These are phyloP conservation scores for Eucalyptus tenuipes DNA, from an alignment of 345 rosid genomes.

Conservation along the genomic window DNA sequence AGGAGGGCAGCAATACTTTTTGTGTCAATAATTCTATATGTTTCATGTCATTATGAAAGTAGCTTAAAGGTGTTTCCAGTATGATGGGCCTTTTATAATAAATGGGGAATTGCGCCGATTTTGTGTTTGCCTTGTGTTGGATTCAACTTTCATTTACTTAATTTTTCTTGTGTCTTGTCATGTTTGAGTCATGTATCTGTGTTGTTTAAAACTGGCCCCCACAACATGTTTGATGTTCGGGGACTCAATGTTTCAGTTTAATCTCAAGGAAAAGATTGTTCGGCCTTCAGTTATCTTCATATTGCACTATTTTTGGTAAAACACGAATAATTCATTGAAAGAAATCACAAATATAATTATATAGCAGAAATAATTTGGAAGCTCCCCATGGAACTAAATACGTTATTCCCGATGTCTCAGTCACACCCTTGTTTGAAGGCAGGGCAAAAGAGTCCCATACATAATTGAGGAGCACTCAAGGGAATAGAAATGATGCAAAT, in stretches of 20 bases:
- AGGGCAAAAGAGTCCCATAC: not conserved
- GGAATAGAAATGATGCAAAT: not conserved
- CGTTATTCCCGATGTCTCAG: not conserved
- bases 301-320: not conserved
- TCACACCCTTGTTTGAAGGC: not conserved
- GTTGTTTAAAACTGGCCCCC: not conserved
- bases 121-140: not conserved
- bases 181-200: not conserved
- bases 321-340: not conserved
- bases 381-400: not conserved
- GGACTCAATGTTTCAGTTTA: not conserved
- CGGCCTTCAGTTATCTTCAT: not conserved
- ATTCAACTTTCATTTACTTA: not conserved
- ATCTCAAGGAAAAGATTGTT: not conserved
- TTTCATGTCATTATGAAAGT: not conserved
- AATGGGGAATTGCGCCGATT: not conserved
- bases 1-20: not conserved
- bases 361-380: not conserved
- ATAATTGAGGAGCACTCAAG: not conserved
- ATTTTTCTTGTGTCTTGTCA: not conserved
- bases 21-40: not conserved
- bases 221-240: not conserved
- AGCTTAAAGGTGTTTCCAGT: not conserved
- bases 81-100: not conserved
- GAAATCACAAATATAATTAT: not conserved